Percentiles rank a stretch among this genome's conserved stretches.
phyloP scores from a whole-genome alignment of 495 filamentous ascomycete genomes.

The Xylaria palmicola region DNA sequence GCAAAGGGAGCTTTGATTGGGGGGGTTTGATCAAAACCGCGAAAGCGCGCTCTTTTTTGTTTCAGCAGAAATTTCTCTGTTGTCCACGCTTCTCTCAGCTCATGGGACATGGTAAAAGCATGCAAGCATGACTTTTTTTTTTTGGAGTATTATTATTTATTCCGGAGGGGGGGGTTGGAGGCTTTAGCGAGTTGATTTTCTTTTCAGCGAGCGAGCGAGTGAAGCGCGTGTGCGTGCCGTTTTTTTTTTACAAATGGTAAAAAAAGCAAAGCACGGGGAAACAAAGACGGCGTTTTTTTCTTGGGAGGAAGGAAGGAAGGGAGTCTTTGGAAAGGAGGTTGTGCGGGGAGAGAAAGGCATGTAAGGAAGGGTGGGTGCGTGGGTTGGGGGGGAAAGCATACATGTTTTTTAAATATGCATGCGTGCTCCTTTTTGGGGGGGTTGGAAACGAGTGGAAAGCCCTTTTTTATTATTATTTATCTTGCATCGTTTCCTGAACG shows the following conservation, averaged over 20 bases:
- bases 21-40: background rate
- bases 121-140: background rate
- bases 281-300: slow-evolving; percentile 2
- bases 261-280: background rate
- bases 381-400: too few relatives aligned
- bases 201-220: background rate
- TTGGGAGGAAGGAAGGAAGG: too few relatives aligned
- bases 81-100: too few relatives aligned
- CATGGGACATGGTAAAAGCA: too few relatives aligned
- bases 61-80: background rate
- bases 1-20: background rate
- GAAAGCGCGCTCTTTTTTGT: background rate
- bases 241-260: background rate
- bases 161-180: too few relatives aligned
- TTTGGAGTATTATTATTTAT: too few relatives aligned
- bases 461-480: background rate
- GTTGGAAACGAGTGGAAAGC: background rate
- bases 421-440: too few relatives aligned
- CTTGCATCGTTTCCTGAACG: too few relatives aligned
- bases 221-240: background rate
- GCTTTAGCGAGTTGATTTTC: slow-evolving; percentile 1
- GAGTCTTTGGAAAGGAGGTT: slow-evolving; percentile 8
- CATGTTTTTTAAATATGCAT: too few relatives aligned
- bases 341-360: too few relatives aligned
- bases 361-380: too few relatives aligned